These are phyloP conservation scores for Chlamydomonas asymmetrica DNA, from an alignment of 139 green algal species.

Conservation along the genomic window DNA sequence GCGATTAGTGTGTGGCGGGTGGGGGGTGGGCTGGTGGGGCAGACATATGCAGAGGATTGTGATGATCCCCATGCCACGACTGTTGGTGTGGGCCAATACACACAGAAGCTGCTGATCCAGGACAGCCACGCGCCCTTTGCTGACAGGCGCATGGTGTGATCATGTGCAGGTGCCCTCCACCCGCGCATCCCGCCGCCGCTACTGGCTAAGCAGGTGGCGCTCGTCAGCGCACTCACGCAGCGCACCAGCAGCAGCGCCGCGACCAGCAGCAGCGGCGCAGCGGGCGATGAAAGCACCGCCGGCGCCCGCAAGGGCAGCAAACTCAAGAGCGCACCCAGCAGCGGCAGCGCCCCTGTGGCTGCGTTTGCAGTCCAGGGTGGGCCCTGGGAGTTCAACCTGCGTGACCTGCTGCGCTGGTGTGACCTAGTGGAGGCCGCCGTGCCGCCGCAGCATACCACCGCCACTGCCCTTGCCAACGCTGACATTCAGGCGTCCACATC, in stretches of 20 bases:
- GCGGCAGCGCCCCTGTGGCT: not conserved
- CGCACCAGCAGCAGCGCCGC: not conserved
- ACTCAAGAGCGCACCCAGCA: not conserved
- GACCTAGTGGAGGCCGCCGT: slow-evolving; percentile 66
- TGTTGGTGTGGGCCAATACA: no score
- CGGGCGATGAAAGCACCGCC: not conserved
- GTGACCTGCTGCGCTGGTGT: slow-evolving; percentile 96
- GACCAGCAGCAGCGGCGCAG: no score
- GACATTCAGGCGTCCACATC: slow-evolving; percentile 6
- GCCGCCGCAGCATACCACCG: slow-evolving; percentile 18
- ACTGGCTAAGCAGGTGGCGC: slow-evolving; percentile 78
- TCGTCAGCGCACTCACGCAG: slow-evolving; percentile 72
- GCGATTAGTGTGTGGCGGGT: no score
- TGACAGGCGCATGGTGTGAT: no score
- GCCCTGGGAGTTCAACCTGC: slow-evolving; percentile 99
- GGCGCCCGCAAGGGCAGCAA: not conserved
- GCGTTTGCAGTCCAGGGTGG: slow-evolving; percentile 77
- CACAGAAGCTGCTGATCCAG: no score
- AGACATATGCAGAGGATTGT: no score
- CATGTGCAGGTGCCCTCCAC: slow-evolving; percentile 60
- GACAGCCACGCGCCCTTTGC: no score
- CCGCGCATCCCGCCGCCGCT: slow-evolving; percentile 58
- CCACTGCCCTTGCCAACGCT: slow-evolving; percentile 8
- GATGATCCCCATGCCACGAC: no score
- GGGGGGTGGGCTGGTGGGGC: no score